Conservation (phyloP, 1,284 basidiomycete species). For the Moesziomyces globuligerus region DNA sequence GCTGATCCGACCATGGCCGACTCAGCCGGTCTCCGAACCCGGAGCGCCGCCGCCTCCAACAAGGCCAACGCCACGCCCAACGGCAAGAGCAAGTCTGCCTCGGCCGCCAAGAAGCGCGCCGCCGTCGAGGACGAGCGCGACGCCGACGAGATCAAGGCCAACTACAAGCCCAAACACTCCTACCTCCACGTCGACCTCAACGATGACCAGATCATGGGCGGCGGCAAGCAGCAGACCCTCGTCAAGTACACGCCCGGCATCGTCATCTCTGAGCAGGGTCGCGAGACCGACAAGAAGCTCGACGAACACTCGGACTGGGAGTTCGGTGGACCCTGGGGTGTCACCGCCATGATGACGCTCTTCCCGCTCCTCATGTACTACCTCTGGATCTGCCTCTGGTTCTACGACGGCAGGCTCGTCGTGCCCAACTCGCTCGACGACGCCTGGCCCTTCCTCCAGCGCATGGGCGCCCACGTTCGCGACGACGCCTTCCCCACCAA, state of each 20-base stretch:
- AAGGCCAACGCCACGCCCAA: slow-evolving; percentile 32
- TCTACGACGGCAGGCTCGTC: slow-evolving; percentile 89
- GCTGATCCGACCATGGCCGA: slow-evolving; percentile 28
- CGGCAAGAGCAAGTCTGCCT: slow-evolving; percentile 25
- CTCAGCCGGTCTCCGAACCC: slow-evolving; percentile 45
- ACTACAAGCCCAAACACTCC: slow-evolving; percentile 51
- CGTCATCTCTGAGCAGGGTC: slow-evolving; percentile 63
- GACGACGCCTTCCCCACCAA: slow-evolving; percentile 90
- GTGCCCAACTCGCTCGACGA: slow-evolving; percentile 78
- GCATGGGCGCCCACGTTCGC: slow-evolving; percentile 85
- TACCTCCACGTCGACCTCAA: slow-evolving; percentile 61
- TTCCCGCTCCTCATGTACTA: slow-evolving; percentile 97
- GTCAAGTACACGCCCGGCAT: slow-evolving; percentile 63
- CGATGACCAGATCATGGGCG: slow-evolving; percentile 65
- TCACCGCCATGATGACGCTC: slow-evolving; percentile 89
- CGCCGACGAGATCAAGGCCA: slow-evolving; percentile 24
- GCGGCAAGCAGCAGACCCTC: slow-evolving; percentile 58
- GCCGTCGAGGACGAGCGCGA: slow-evolving; percentile 33
- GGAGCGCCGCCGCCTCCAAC: slow-evolving; percentile 36
- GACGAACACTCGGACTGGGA: slow-evolving; percentile 71
- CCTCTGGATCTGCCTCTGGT: slow-evolving; percentile 96
- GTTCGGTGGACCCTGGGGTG: slow-evolving; percentile 93
- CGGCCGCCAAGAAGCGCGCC: slow-evolving; percentile 32
- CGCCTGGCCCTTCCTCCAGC: slow-evolving; percentile 79
- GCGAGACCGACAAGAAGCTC: slow-evolving; percentile 62